Base-by-base conservation (phyloP, 2,329 filamentous ascomycete genomes). In the Neofusicoccum ribis region DNA sequence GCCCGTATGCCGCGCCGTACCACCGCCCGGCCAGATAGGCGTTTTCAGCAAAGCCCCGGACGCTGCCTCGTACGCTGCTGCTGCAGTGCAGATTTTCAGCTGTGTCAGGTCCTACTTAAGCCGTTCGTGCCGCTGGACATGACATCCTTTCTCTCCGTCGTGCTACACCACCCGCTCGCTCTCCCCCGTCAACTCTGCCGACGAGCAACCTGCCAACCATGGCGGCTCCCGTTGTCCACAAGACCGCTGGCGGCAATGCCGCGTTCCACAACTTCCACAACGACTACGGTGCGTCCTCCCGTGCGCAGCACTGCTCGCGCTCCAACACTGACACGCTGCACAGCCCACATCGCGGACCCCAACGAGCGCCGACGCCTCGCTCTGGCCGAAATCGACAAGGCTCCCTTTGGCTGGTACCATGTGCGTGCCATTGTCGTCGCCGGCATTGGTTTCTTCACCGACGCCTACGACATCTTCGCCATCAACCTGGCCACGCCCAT, bases 361-460 rank as follows among this genome's bases (percentile, higher is more conserved):
- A 92, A 92, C 70, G 91, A 94, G 83, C 88, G 91, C 64, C 85
- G 91, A 69, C 86, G 91, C 68, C 86, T 92, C 37, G 91, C 91
- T 47, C 88, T 95, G 61, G 90, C 90, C 43, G 89, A 93, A 78
- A 89, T 94, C 70, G 91, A 94, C 81, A 89, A 89, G 80, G 91
- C 90, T 9, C 88, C 88, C 3, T 93, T 94, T 67, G 89, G 91
- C 72, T 94, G 76, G 91, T 92, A 93, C 77, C 91, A 95, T 74
- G 86, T 94, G 63, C 86, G 91, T 52, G 91, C 91, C 68, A 86
- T 91, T 67, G 79, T 91, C 31, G 91, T 95, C 31, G 91, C 91
- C 39, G 91, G 92, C 72, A 89, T 93, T 65, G 92, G 91, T 72
- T 96, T 96, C 87, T 95, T 95, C 80, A 94, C 91, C 14, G 92